phyloP scores from a whole-genome alignment of 768 basidiomycete species.

The Dentipellis sp. region DNA sequence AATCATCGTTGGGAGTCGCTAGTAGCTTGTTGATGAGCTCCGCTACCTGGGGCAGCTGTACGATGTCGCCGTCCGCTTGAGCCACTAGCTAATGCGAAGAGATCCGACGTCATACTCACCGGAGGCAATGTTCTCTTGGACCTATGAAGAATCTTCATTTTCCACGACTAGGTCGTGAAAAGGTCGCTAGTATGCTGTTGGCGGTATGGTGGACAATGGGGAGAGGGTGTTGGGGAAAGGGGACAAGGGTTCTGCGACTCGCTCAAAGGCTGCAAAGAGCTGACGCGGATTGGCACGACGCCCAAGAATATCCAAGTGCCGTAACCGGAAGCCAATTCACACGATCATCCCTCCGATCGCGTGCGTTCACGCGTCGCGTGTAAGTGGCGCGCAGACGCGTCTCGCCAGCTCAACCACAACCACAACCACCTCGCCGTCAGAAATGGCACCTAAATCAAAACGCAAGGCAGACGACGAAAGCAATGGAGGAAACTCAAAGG shows the following conservation, averaged over 20 bases:
- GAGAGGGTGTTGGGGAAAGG: constrained; percentile 1
- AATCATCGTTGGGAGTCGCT: constrained; percentile 59
- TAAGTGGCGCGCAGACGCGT: background rate
- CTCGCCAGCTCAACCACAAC: background rate
- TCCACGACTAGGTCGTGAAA: constrained; percentile 40
- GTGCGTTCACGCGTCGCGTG: background rate
- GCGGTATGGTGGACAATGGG: background rate
- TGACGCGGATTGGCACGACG: constrained; percentile 11
- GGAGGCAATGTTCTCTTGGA: constrained; percentile 75
- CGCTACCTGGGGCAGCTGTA: constrained; percentile 69
- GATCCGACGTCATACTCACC: constrained; percentile 34
- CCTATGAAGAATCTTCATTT: constrained; percentile 85
- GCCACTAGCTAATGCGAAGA: constrained; percentile 8
- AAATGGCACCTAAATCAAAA: background rate
- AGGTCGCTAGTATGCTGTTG: background rate
- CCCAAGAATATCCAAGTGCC: background rate
- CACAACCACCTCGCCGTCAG: background rate
- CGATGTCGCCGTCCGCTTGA: constrained; percentile 14
- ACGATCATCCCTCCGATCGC: constrained; percentile 3
- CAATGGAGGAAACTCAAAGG: no score
- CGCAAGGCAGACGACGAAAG: background rate
- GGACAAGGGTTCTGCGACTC: constrained; percentile 5
- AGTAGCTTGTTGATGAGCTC: constrained; percentile 69
- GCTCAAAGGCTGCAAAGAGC: constrained; percentile 1
- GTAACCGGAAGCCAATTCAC: constrained; percentile 6